These are phyloP conservation scores for Aspergillus incahuasiensis DNA, from an alignment of 495 filamentous ascomycete species.

Conservation along the genomic window DNA sequence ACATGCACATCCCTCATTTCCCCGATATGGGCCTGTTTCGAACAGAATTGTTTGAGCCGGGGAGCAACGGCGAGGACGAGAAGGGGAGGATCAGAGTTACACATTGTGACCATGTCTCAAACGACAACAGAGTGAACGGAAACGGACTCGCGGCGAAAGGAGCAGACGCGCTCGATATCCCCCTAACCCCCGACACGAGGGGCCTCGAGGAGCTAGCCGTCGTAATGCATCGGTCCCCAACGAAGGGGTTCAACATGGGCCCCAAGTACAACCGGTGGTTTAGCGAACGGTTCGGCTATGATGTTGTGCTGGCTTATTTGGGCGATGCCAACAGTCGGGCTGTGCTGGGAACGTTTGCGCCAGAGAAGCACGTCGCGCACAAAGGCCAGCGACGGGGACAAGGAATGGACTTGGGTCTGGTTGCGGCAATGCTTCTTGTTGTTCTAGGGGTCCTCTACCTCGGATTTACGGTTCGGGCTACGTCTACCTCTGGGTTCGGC, in stretches of 20 bases:
- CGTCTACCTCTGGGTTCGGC: neutral
- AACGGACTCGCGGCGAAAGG: neutral
- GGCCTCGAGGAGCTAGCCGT: constrained; percentile 50
- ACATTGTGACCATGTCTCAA: neutral
- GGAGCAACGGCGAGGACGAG: constrained; percentile 8
- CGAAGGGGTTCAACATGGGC: constrained; percentile 65
- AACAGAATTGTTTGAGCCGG: constrained; percentile 47
- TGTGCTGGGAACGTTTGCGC: constrained; percentile 57
- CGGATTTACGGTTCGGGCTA: neutral
- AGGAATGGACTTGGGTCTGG: neutral
- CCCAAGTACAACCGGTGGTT: constrained; percentile 68
- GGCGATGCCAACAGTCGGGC: constrained; percentile 52
- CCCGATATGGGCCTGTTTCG: constrained; percentile 65
- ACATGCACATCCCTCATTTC: constrained; percentile 64
- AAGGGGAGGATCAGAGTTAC: neutral
- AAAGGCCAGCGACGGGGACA: neutral
- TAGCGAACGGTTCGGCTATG: constrained; percentile 62
- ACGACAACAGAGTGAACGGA: neutral
- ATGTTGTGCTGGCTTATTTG: constrained; percentile 63
- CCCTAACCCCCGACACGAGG: constrained; percentile 52
- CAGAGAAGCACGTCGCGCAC: constrained; percentile 26
- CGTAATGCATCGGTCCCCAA: constrained; percentile 58
- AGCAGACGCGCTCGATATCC: constrained; percentile 45
- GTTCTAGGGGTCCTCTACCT: neutral
- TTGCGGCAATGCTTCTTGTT: neutral